Conservation (phyloP, 2,329 filamentous ascomycete species). For the Ceratocystis destructans region DNA sequence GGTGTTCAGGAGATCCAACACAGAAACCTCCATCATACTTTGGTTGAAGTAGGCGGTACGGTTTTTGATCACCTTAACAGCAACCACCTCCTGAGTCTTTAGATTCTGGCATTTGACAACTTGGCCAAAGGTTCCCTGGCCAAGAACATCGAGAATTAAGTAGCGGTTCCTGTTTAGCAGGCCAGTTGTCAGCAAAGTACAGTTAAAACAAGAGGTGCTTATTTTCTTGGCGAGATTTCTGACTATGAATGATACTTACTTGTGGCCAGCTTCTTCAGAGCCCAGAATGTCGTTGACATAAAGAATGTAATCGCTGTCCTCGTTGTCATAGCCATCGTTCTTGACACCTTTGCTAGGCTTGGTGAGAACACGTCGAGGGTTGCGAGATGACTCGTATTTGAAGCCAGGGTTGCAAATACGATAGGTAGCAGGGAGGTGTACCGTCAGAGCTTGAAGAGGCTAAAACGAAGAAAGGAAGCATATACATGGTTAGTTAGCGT, state of each 20-base stretch:
- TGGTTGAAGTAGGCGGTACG: conserved; percentile 98
- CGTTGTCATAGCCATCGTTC: conserved; percentile 97
- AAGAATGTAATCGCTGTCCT: conserved; percentile 97
- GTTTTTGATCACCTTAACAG: conserved; percentile 98
- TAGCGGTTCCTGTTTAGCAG: conserved; percentile 61
- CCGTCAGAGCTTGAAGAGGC: conserved; percentile 90
- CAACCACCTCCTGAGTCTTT: conserved; percentile 95
- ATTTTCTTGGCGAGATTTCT: neutral
- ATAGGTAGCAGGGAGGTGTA: conserved; percentile 86
- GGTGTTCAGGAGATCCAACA: conserved; percentile 89
- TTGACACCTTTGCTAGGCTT: conserved; percentile 98
- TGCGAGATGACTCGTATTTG: conserved; percentile 97
- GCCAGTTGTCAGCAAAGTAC: neutral
- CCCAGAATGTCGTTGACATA: conserved; percentile 98
- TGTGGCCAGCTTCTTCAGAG: conserved; percentile 95
- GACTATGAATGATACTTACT: conserved; percentile 41
- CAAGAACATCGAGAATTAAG: conserved; percentile 88
- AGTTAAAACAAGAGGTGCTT: neutral
- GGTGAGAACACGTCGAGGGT: conserved; percentile 85
- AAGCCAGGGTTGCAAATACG: conserved; percentile 96
- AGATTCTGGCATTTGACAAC: conserved; percentile 98
- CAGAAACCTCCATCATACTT: conserved; percentile 99
- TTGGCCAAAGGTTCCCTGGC: conserved; percentile 95
- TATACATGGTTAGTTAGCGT: conserved; percentile 21
- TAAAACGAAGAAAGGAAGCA: conserved; percentile 28